Evolutionary conservation across 495 filamentous ascomycete species (phyloP).

Genomic region (Aspergillus hancockii): DNA sequence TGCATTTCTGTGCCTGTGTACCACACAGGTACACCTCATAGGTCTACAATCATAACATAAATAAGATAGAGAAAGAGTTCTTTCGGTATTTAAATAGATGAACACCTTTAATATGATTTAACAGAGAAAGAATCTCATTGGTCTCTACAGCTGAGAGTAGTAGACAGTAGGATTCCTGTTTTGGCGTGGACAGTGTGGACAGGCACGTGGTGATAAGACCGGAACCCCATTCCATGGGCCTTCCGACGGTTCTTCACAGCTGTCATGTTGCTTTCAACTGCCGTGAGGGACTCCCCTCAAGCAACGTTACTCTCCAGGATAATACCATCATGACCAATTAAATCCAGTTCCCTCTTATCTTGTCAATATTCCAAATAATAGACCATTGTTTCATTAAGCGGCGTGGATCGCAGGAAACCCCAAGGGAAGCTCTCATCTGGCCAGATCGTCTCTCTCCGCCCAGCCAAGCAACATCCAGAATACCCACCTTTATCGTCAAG

Average conservation of each 20-base stretch:
- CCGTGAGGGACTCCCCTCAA: background rate
- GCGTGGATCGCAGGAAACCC: background rate
- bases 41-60: no score
- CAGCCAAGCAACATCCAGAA: background rate
- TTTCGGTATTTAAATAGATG: no score
- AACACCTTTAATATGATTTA: no score
- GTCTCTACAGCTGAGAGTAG: no score
- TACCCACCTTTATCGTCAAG: background rate
- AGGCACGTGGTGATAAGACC: slow-evolving; percentile 24
- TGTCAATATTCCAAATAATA: background rate
- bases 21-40: no score
- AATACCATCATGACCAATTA: slow-evolving; percentile 1
- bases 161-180: no score
- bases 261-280: slow-evolving; percentile 11
- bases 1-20: no score
- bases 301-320: background rate
- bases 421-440: slow-evolving; percentile 1
- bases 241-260: slow-evolving; percentile 4
- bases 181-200: no score
- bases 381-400: background rate
- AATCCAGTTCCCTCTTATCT: background rate
- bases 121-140: no score
- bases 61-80: no score
- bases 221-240: background rate
- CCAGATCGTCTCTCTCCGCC: slow-evolving; percentile 13